These are phyloP conservation scores for Lactarius quietus DNA, from an alignment of 768 basidiomycete genomes.

Conservation along the genomic window DNA sequence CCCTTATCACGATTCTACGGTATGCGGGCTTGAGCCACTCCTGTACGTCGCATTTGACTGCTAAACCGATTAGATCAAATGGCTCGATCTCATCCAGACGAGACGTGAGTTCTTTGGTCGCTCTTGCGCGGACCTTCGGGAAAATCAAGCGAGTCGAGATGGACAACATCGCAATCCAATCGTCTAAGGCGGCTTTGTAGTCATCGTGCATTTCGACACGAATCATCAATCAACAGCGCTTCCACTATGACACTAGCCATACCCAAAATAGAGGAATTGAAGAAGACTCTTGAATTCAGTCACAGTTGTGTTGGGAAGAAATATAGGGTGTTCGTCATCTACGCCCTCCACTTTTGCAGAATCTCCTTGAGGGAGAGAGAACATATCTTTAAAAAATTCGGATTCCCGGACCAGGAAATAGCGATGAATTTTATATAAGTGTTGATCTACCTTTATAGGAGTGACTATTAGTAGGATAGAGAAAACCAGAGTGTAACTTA, in stretches of 20 bases:
- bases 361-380: constrained; percentile 24
- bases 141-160: constrained; percentile 23
- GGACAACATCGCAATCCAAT: constrained; percentile 26
- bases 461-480: no score
- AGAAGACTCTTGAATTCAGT: constrained; percentile 25
- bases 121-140: constrained; percentile 18
- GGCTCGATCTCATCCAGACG: constrained; percentile 10
- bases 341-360: constrained; percentile 22
- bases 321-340: constrained; percentile 26
- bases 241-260: not conserved
- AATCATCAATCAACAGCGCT: not conserved
- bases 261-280: constrained; percentile 27
- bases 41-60: constrained; percentile 23
- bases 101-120: constrained; percentile 21
- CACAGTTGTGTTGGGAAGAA: constrained; percentile 16
- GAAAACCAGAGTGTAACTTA: no score
- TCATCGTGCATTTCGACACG: constrained; percentile 19
- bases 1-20: not conserved
- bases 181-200: not conserved
- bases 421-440: constrained; percentile 24
- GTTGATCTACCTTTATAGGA: constrained; percentile 16
- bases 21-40: constrained; percentile 28
- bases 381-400: constrained; percentile 20
- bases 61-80: constrained; percentile 24
- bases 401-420: constrained; percentile 26